A percentile compares a stretch with the other conserved stretches of the same genome.
phyloP scores from a whole-genome alignment of 129 eudicot species.

The Logfia minima region DNA sequence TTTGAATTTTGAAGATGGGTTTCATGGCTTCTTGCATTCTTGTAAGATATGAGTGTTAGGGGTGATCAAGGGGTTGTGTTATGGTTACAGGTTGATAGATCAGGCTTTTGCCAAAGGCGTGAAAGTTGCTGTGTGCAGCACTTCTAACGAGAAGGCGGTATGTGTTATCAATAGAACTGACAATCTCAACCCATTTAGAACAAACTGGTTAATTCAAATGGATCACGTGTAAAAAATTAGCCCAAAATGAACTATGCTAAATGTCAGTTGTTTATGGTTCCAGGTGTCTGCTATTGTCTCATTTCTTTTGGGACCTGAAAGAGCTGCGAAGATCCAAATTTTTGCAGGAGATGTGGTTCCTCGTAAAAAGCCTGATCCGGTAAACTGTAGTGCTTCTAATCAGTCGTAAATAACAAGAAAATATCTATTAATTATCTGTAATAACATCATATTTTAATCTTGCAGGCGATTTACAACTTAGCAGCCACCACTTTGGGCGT shows the following conservation, averaged over 20 bases:
- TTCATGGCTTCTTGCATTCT: not conserved
- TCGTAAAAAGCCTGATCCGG: conserved; percentile 97
- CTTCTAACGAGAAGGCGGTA: conserved; percentile 99
- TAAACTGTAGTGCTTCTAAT: conserved; percentile 24
- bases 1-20: not conserved
- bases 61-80: not conserved
- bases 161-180: conserved; percentile 21
- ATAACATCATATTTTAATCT: not conserved
- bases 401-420: not conserved
- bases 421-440: too few relatives aligned
- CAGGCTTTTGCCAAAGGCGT: conserved; percentile 89
- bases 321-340: conserved; percentile 86
- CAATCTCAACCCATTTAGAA: not conserved
- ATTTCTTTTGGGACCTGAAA: conserved; percentile 78
- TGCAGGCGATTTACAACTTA: conserved; percentile 86
- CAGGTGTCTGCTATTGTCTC: conserved; percentile 99
- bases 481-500: conserved; percentile 87
- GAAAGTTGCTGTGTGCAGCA: conserved; percentile 98
- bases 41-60: not conserved
- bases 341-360: conserved; percentile 99
- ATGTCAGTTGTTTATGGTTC: conserved; percentile 9
- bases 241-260: not conserved
- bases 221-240: not conserved
- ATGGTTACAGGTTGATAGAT: conserved; percentile 68
- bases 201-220: not conserved